Evolutionary conservation across 495 filamentous ascomycete species (phyloP), one percentile per base, ranked within the genome.

Genomic region (Tricharina praecox): DNA sequence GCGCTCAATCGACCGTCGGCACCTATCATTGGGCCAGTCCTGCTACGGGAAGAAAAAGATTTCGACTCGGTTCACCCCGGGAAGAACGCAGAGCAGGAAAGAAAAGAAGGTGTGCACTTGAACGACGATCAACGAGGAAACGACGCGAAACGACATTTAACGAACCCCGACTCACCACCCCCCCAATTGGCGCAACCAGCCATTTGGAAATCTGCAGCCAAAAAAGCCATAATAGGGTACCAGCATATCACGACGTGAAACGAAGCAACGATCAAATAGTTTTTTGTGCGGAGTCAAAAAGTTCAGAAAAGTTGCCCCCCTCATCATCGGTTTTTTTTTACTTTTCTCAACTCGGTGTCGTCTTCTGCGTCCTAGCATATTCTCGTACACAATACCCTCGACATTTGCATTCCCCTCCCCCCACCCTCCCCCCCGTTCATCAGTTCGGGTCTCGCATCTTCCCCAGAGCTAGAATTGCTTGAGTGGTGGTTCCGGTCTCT

Each of bases 191-290:
- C 21, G 37, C 21, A 40, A 15, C n/a, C 10, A 16, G n/a, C 37
- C 37, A 15, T 15, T 40, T 40, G 37, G 37, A 32, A 7, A 7
- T 32, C n/a, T n/a, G n/a, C n/a, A n/a, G 28, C 21, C 21, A 40
- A 13, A 40, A 19, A 16, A 40, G 15, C 37, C 16, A 16, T 21
- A 10, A 16, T 21, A 40, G 37, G 37, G 37, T 40, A 40, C 37
- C 37, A 40, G 37, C 37, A 50, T 33, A 64, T 70, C 64, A 77
- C 68, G 73, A 76, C 67, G 62, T 66, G 72, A 70, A 66, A 76
- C 72, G 74, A 75, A 60, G 54, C 54, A 50, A 64, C 64, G 63
- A 63, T 59, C 61, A 58, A 61, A 58, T 40, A 59, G 47, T 53
- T 55, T 53, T 55, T 60, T 40, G 37, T 40, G 37, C 18, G 37